A percentile compares a stretch with the other conserved stretches of the same genome.
Evolutionary conservation across 805 yeast genomes (phyloP).

Genomic region (Tetrapisispora fleetii): DNA sequence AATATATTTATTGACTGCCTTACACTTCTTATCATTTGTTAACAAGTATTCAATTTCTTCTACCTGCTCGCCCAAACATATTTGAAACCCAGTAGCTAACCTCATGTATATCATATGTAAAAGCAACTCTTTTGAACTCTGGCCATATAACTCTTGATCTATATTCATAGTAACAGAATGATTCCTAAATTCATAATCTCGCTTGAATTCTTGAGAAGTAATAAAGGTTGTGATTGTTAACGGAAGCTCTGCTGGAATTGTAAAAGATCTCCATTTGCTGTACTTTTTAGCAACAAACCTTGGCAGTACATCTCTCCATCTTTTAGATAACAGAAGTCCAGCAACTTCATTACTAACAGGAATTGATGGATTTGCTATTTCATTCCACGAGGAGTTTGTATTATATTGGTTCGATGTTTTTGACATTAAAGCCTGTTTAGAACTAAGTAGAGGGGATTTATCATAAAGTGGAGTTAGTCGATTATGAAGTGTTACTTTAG

Average conservation of each 20-base stretch:
- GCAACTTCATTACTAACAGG: slow-evolving; percentile 46
- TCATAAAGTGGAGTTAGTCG: background rate
- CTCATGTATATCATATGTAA: slow-evolving; percentile 82
- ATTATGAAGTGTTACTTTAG: background rate
- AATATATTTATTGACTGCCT: slow-evolving; percentile 47
- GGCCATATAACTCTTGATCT: slow-evolving; percentile 40
- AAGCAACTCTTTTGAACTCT: slow-evolving; percentile 52
- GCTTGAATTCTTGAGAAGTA: slow-evolving; percentile 51
- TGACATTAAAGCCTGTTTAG: background rate
- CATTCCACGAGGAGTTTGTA: slow-evolving; percentile 40
- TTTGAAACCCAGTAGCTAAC: slow-evolving; percentile 79
- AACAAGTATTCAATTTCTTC: slow-evolving; percentile 44
- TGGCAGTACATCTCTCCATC: slow-evolving; percentile 91
- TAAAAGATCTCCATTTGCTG: slow-evolving; percentile 87
- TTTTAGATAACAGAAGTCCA: slow-evolving; percentile 49
- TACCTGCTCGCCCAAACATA: slow-evolving; percentile 66
- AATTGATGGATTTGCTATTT: slow-evolving; percentile 67
- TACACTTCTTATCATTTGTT: slow-evolving; percentile 38
- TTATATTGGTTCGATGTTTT: background rate
- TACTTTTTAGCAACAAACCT: slow-evolving; percentile 51
- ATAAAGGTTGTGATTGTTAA: slow-evolving; percentile 75
- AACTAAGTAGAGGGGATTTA: background rate
- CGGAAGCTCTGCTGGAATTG: slow-evolving; percentile 91
- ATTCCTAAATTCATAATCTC: slow-evolving; percentile 69
- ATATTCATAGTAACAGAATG: slow-evolving; percentile 64